A percentile compares a stretch with the other conserved stretches of the same genome.
Conservation (phyloP, 352 stramenopile species). For the Pythium rhizo-oryzae region DNA sequence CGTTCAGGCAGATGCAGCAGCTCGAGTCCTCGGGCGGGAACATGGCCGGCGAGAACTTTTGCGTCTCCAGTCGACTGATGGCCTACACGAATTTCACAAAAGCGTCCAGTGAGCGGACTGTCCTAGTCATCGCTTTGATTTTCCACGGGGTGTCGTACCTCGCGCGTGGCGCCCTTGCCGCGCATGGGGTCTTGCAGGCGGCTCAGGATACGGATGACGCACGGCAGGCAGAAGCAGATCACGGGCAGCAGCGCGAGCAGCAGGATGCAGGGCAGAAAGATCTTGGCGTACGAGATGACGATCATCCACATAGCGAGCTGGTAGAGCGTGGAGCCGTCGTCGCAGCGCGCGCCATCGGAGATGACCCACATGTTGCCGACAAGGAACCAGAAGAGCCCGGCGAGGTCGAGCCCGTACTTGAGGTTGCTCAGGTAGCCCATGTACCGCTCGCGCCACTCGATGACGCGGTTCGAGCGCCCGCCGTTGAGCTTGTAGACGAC, state of each 20-base stretch:
- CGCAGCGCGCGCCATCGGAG: slow-evolving; percentile 76
- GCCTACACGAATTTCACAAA: slow-evolving; percentile 23
- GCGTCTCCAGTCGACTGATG: slow-evolving; percentile 67
- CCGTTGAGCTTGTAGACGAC: slow-evolving; percentile 75
- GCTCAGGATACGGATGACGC: slow-evolving; percentile 91
- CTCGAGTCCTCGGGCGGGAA: slow-evolving; percentile 82
- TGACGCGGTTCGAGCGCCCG: slow-evolving; percentile 52
- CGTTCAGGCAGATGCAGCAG: slow-evolving; percentile 92
- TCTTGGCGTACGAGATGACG: slow-evolving; percentile 92
- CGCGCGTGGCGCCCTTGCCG: slow-evolving; percentile 83
- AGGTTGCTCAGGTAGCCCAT: slow-evolving; percentile 71
- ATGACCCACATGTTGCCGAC: slow-evolving; percentile 91
- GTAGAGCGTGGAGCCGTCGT: slow-evolving; percentile 80
- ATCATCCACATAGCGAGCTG: slow-evolving; percentile 91
- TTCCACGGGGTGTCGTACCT: no score
- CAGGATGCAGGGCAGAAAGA: slow-evolving; percentile 92
- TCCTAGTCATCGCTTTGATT: no score
- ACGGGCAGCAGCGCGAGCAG: slow-evolving; percentile 89
- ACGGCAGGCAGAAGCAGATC: slow-evolving; percentile 94
- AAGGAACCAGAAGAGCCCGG: slow-evolving; percentile 85
- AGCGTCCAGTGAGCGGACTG: no score
- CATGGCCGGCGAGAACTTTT: slow-evolving; percentile 62
- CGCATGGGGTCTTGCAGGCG: slow-evolving; percentile 87
- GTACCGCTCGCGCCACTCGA: slow-evolving; percentile 66
- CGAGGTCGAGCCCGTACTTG: slow-evolving; percentile 82